phyloP scores from a whole-genome alignment of 2,329 filamentous ascomycete genomes.

The Triangularia setosa region DNA sequence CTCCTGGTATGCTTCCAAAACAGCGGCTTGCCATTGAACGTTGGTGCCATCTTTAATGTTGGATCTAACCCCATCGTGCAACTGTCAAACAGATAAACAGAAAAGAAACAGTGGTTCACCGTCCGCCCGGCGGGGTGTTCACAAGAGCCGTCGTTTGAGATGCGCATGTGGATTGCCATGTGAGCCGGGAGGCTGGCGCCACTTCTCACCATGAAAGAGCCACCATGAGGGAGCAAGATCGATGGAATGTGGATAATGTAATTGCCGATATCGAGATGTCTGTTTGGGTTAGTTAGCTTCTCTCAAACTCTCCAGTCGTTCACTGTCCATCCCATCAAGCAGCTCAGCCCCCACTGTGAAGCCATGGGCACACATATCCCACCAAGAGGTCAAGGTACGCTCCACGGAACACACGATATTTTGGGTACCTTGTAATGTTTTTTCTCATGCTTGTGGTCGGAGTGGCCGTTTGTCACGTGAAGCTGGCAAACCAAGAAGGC shows the following conservation, averaged over 20 bases:
- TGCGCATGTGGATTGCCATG: neutral
- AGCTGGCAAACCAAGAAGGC: neutral
- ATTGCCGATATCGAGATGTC: too few species aligned
- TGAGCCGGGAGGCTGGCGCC: neutral
- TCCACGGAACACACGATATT: neutral
- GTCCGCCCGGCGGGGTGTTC: neutral
- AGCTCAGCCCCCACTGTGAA: neutral
- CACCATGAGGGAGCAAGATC: neutral
- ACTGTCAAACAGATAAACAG: neutral
- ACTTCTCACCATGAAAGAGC: neutral
- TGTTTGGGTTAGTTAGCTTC: too few species aligned
- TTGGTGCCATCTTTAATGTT: neutral
- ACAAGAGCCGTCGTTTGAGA: neutral
- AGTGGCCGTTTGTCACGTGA: slow-evolving; percentile 15
- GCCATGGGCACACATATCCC: neutral
- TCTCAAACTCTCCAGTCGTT: too few species aligned
- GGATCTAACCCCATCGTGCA: neutral
- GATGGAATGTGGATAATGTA: neutral
- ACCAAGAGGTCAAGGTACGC: neutral
- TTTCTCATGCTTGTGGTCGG: neutral
- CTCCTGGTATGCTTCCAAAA: too few species aligned
- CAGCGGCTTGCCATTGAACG: neutral
- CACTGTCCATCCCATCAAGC: too few species aligned
- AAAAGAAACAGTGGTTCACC: neutral
- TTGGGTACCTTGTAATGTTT: neutral